Percentiles rank a stretch among this genome's conserved stretches.
Evolutionary conservation across 2,329 filamentous ascomycete species (phyloP).

Genomic region (Aspergillus spinulosporus): DNA sequence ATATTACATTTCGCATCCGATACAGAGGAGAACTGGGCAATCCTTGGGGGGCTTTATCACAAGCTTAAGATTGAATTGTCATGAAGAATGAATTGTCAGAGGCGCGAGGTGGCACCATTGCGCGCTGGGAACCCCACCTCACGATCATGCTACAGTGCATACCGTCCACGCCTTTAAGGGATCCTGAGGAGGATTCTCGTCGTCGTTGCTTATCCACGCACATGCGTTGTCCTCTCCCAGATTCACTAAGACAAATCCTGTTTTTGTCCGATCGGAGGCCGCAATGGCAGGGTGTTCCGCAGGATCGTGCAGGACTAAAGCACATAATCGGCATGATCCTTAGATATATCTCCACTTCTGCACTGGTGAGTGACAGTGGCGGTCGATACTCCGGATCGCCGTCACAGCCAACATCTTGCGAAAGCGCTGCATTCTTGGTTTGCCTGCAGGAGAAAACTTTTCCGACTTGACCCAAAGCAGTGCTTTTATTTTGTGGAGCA

Average conservation of each 20-base stretch:
- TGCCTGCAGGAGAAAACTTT: background rate
- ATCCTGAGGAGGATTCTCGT: too few species aligned
- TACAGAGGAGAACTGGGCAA: too few species aligned
- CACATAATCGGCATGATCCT: constrained; percentile 2
- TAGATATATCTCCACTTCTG: constrained; percentile 1
- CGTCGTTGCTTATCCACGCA: background rate
- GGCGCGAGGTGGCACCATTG: constrained; percentile 2
- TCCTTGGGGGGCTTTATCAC: background rate
- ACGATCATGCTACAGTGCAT: background rate
- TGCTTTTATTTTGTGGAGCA: constrained; percentile 9
- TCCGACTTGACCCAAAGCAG: background rate
- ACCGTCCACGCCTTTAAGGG: too few species aligned
- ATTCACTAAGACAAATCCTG: background rate
- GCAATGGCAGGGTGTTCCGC: constrained; percentile 5
- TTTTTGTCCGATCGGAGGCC: background rate
- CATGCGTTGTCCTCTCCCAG: background rate
- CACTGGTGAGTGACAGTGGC: background rate
- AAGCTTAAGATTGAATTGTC: background rate
- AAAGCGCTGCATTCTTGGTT: background rate
- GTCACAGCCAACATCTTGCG: background rate
- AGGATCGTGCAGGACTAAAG: constrained; percentile 11
- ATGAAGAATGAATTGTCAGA: background rate
- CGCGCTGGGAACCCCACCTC: background rate
- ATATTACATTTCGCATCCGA: background rate
- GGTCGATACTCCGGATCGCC: background rate